Evolutionary conservation across 2,329 filamentous ascomycete genomes (phyloP), one percentile per base, ranked within the genome.

Genomic region (Ophiostoma perfectum): DNA sequence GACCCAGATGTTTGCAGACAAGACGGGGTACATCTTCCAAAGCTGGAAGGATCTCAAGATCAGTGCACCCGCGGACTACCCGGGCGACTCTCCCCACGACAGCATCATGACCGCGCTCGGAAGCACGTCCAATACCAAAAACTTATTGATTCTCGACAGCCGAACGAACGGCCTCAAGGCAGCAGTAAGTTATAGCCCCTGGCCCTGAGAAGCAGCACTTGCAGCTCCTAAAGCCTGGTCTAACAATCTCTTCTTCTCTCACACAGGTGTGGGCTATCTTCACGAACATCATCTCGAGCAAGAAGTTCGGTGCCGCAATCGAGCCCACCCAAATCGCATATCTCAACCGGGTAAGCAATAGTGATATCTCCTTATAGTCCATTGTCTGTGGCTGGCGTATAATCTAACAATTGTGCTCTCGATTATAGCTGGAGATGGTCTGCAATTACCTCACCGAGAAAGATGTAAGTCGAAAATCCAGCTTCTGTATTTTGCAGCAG

Each of bases 1-100:
- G 49, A 55, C 49, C 16, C n/a, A 55, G 49, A 55, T 55, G 49
- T 55, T 55, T 55, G 49, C 16, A n/a, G 49, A 27, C 49, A 55
- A 55, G 4, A 18, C 16, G 16, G 47, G 47, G 2, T 55, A 55
- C 49, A 55, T 55, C n/a, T 55, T 55, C 49, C 6, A 27, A 18
- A 18, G 16, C 16, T 55, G 49, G 49, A n/a, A 55, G 49, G 16
- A 18, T n/a, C 49, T 18, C 16, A 18, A 18, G 4, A 27, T 27
- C 18, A 27, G 4, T 4, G 16, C 49, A 27, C 49, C 49, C 49
- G 5, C 1, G 3, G 18, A 27, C 49, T 55, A 7, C n/a, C 49
- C 49, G 16, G 49, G 16, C 9, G n/a, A n/a, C 1, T 27, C 49
- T 4, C 49, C 49, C 5, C 49, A 55, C 9, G 49, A 55, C 9